Conservation (phyloP, 2,329 filamentous ascomycete genomes). For the Fusarium succisae region DNA sequence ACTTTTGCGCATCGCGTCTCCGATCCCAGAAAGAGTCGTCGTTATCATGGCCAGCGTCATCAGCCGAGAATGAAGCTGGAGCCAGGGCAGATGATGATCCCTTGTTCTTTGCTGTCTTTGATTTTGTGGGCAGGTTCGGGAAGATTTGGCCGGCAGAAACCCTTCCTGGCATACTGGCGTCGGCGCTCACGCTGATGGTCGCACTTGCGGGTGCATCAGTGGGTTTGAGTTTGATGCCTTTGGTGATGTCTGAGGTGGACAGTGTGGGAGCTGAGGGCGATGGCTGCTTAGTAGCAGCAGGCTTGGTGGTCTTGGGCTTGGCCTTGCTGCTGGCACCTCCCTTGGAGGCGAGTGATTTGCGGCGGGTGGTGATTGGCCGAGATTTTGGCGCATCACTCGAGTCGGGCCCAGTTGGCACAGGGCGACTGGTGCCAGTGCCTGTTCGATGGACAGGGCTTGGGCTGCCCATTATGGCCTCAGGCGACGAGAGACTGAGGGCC, state of each 20-base stretch:
- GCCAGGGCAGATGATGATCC: conserved; percentile 35
- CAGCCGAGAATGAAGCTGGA: conserved; percentile 26
- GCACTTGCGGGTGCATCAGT: conserved; percentile 39
- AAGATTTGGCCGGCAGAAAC: conserved; percentile 47
- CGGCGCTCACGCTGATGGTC: conserved; percentile 40
- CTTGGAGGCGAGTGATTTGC: conserved; percentile 52
- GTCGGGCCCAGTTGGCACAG: conserved; percentile 35
- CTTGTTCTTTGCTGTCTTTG: conserved; percentile 44
- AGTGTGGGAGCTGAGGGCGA: conserved; percentile 45
- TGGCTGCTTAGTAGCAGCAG: conserved; percentile 49
- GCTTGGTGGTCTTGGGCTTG: conserved; percentile 47
- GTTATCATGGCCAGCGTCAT: conserved; percentile 46
- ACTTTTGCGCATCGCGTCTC: conserved; percentile 51
- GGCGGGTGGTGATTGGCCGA: conserved; percentile 53
- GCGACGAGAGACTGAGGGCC: conserved; percentile 52
- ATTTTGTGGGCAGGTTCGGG: conserved; percentile 46
- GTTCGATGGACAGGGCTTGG: conserved; percentile 44
- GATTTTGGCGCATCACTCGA: conserved; percentile 51
- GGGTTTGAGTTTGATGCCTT: not conserved
- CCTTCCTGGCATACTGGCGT: conserved; percentile 54
- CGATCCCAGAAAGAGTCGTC: conserved; percentile 48
- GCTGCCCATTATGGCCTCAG: conserved; percentile 46
- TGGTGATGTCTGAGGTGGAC: conserved; percentile 26
- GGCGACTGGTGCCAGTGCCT: conserved; percentile 37
- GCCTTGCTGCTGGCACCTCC: conserved; percentile 42